Base-by-base conservation (phyloP, 768 basidiomycete species). In the Psilocybe subaeruginosa region DNA sequence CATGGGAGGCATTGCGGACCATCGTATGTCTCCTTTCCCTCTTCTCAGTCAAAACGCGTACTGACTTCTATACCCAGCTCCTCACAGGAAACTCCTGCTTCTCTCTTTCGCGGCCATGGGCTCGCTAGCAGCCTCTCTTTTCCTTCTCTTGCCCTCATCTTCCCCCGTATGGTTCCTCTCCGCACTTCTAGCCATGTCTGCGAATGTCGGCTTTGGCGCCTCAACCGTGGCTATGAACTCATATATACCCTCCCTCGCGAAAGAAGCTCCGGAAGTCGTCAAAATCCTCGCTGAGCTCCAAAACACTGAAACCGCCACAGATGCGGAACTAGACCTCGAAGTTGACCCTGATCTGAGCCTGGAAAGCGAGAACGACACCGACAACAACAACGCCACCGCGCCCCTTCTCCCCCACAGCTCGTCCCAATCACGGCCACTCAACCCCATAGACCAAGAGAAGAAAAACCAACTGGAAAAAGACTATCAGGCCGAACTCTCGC, bases 141-240 rank as follows among this genome's bases (percentile, higher is more conserved):
- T 97, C 75, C 80, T 97, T 56, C 54, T 87, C 11, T 79, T 97
- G 4, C 82, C 93, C 0, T 91, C 92, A 0, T 75, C 86, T 0
- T 91, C 91, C 0, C 77, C 85, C 0, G 55, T 91, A 4, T 95
- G 95, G 89, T 78, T 82, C 0, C 67, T 91, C 3, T 84, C 84
- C 0, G 87, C 91, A 0, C 68, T 90, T 0, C 78, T 97, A 3
- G 89, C 91, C 0, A 82, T 92, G 48, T 75, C 83, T 5, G 91
- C 95, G 8, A 97, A 96, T 69, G 88, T 95, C 11, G 85, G 88
- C 2, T 97, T 97, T 65, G 92, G 95, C 1, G 90, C 89, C 0
- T 91, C 90, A 3, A 80, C 89, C 8, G 96, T 98, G 3, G 95
- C 94, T 17, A 85, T 93, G 81, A 98, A 98, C 70, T 85, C 93